A percentile compares a stretch with the other conserved stretches of the same genome.
Evolutionary conservation across 306 rosid genomes (phyloP).

Genomic region (Fragaria ananassa): DNA sequence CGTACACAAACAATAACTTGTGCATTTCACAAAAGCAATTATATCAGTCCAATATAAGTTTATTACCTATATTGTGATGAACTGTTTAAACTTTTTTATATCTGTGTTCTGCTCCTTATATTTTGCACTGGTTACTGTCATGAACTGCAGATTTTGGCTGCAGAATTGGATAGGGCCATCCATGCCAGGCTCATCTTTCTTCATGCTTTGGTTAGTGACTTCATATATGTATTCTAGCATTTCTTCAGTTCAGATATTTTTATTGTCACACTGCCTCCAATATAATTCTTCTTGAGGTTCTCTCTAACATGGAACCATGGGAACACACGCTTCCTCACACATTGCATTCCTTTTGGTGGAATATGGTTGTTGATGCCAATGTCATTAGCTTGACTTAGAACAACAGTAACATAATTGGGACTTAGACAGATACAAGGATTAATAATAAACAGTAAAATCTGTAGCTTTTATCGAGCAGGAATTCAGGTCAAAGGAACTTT

Average conservation of each 20-base stretch:
- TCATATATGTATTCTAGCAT: slow-evolving; percentile 13
- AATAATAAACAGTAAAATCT: too few species aligned
- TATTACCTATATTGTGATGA: neutral
- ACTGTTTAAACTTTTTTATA: neutral
- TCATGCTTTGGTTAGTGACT: slow-evolving; percentile 76
- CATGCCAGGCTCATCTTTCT: slow-evolving; percentile 71
- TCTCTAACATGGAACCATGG: neutral
- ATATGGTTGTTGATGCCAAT: neutral
- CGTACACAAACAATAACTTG: neutral
- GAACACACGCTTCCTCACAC: neutral
- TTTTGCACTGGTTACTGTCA: slow-evolving; percentile 7
- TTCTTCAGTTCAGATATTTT: neutral
- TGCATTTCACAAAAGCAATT: neutral
- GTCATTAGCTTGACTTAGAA: too few species aligned
- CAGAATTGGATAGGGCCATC: slow-evolving; percentile 99
- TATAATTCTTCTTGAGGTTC: neutral
- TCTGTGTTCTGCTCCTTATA: slow-evolving; percentile 2
- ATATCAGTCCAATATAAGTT: neutral
- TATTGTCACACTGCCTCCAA: neutral
- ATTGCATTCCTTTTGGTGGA: neutral
- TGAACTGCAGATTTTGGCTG: slow-evolving; percentile 83
- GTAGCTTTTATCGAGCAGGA: too few species aligned
- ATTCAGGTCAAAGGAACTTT: too few species aligned
- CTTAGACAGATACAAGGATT: too few species aligned
- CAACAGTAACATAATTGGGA: too few species aligned